A percentile compares a stretch with the other conserved stretches of the same genome.
Conservation (phyloP, 2,329 filamentous ascomycete species). For the Rachicladosporium sp. region DNA sequence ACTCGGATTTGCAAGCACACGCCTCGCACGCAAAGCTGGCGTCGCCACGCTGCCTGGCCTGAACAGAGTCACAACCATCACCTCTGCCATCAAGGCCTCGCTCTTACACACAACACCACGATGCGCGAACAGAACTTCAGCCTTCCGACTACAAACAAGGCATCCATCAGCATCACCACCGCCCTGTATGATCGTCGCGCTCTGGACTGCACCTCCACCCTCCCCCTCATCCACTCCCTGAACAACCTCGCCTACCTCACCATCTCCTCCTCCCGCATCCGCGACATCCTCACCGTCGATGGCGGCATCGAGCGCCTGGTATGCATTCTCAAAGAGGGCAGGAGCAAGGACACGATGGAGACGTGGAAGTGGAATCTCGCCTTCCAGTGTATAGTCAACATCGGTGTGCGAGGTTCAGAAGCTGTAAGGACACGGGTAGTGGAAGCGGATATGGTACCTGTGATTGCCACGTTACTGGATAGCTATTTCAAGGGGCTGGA, state of each 20-base stretch:
- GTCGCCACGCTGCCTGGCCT: too few relatives aligned
- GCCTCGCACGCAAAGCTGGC: too few relatives aligned
- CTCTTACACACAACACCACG: conserved; percentile 31
- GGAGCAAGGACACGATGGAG: conserved; percentile 98
- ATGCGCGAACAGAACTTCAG: conserved; percentile 99
- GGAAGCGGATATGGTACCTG: conserved; percentile 97
- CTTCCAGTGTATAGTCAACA: conserved; percentile 98
- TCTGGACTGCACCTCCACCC: conserved; percentile 93
- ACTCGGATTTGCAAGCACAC: too few relatives aligned
- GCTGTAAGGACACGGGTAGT: conserved; percentile 88
- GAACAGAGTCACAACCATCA: too few relatives aligned
- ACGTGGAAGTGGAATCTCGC: conserved; percentile 99
- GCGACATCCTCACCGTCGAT: conserved; percentile 96
- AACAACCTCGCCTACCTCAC: conserved; percentile 98
- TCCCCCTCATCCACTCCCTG: conserved; percentile 95
- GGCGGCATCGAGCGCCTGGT: conserved; percentile 92
- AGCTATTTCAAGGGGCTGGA: conserved; percentile 97
- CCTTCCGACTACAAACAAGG: conserved; percentile 99
- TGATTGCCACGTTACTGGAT: conserved; percentile 94
- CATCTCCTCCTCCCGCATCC: conserved; percentile 90
- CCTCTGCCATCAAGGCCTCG: too few relatives aligned
- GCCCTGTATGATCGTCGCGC: conserved; percentile 95
- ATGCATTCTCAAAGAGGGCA: conserved; percentile 93
- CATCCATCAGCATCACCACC: conserved; percentile 95
- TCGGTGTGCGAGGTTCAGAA: conserved; percentile 91